Evolutionary conservation across 1,139 yeast genomes (phyloP).

Genomic region (Yamadazyma dendronema): DNA sequence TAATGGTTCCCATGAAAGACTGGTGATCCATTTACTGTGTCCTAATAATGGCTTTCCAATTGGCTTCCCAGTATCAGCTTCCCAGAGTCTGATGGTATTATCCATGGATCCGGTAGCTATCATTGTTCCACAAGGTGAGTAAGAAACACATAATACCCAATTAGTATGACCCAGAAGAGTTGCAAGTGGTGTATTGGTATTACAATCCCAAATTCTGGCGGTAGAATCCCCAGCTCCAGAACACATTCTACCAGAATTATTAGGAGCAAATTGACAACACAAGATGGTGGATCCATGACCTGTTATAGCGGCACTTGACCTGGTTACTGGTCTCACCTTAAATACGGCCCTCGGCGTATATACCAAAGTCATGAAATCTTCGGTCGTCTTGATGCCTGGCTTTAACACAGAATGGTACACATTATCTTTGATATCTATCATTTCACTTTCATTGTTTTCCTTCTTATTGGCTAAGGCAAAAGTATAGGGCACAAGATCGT

Average conservation of each 20-base stretch:
- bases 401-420: slow-evolving; percentile 76
- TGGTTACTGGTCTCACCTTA: slow-evolving; percentile 86
- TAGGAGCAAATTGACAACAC: slow-evolving; percentile 92
- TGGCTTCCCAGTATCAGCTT: slow-evolving; percentile 68
- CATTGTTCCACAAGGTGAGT: slow-evolving; percentile 89
- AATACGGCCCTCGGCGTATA: slow-evolving; percentile 95
- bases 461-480: slow-evolving; percentile 61
- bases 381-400: slow-evolving; percentile 87
- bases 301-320: slow-evolving; percentile 88
- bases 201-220: slow-evolving; percentile 98
- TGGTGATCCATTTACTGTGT: slow-evolving; percentile 86
- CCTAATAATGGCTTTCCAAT: slow-evolving; percentile 76
- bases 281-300: slow-evolving; percentile 95
- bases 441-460: slow-evolving; percentile 34
- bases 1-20: slow-evolving; percentile 91
- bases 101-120: slow-evolving; percentile 98
- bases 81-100: slow-evolving; percentile 85
- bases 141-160: slow-evolving; percentile 93
- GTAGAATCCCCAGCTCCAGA: slow-evolving; percentile 98
- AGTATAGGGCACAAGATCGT: slow-evolving; percentile 88
- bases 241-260: slow-evolving; percentile 80
- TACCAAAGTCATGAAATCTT: slow-evolving; percentile 86
- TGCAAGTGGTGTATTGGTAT: slow-evolving; percentile 85
- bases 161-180: slow-evolving; percentile 83
- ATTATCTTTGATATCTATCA: slow-evolving; percentile 75